Base-by-base conservation (phyloP, 2,329 filamentous ascomycete species). In the Blastomyces emzantsi region DNA sequence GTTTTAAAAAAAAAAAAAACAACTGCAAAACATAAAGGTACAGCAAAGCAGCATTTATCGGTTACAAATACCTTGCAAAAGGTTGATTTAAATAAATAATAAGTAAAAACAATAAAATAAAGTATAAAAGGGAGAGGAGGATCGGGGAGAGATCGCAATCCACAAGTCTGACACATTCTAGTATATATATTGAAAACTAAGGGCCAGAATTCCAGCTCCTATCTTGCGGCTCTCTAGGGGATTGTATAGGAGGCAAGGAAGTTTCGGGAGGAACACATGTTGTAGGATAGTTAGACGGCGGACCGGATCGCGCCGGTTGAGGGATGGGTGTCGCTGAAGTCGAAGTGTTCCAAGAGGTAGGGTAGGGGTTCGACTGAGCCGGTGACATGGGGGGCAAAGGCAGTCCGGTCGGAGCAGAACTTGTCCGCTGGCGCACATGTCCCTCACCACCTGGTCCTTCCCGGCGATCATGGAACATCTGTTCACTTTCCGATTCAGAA, bases 401-500 rank as follows among this genome's bases (percentile, higher is more conserved):
- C 33, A 61, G 49, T 25, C 61, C 51, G n/a, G 60, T 62, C 11
- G 59, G 51, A 30, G 36, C 41, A 2, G 66, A 45, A n/a, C 47
- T 60, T 11, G 60, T 67, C 62, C 64, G 62, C 33, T 63, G 65
- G 51, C 63, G 64, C 45, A 66, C 64, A 55, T 64, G 63, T 13
- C 63, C 54, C n/a, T 55, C 59, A 47, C 55, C n/a, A 4, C n/a
- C 30, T 45, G 64, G 63, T 51, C 64, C 55, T 22, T 65, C 61
- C 30, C 57, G 22, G 13, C 17, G 52, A 30, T 61, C 41, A 25
- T 25, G 22, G 28, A 52, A 58, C 5, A 39, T 5, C 17, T 41
- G 54, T 13, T 64, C 64, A 13, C 47, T 54, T 43, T 64, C 64
- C 5, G 62, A 55, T 41, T 65, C 58, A 3, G 62, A 57, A 43